Evolutionary conservation across 2,329 filamentous ascomycete species (phyloP), one percentile per base, ranked within the genome.

Genomic region (Fusarium xyrophilum): DNA sequence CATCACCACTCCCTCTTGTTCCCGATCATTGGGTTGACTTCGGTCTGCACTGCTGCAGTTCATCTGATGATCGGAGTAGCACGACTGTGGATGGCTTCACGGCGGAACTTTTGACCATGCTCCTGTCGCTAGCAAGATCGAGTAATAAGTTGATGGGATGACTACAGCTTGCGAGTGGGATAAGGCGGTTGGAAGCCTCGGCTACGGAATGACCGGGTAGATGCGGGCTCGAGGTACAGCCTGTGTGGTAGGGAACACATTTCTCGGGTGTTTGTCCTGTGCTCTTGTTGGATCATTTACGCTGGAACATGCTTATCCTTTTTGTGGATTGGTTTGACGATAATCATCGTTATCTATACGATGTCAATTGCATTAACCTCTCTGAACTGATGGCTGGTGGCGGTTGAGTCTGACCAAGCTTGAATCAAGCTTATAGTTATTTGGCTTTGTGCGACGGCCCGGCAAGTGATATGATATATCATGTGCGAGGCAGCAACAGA

Each of bases 141-240:
- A 58, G 39, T 32, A 64, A 64, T 28, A 46, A n/a, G n/a, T n/a
- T n/a, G n/a, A 51, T 64, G 28, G 52, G 12, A 59, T 58, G 60
- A 64, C 46, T 15, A 2, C 28, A n/a, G n/a, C 12, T 36, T 23
- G 21, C 23, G n/a, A 47, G 28, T 15, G 13, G 17, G 36, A 7
- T 15, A 19, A 12, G 19, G 11, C 35, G 32, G 32, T 28, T 30
- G 12, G n/a, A n/a, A 56, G 25, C 60, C 54, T 65, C 60, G 62
- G 60, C 15, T 65, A 15, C 30, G 39, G 60, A n/a, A 39, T 27
- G 5, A 1, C 35, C 60, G 59, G 60, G 13, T 51, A 64, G 43
- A 64, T 7, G 28, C 52, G 60, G 60, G 44, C 6, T 47, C 30
- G 17, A 15, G 23, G 52, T 42, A 21, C 25, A 63, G 47, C n/a